These are phyloP conservation scores for Solanum ahanhuiri DNA, from an alignment of 257 asterid species.

Conservation along the genomic window DNA sequence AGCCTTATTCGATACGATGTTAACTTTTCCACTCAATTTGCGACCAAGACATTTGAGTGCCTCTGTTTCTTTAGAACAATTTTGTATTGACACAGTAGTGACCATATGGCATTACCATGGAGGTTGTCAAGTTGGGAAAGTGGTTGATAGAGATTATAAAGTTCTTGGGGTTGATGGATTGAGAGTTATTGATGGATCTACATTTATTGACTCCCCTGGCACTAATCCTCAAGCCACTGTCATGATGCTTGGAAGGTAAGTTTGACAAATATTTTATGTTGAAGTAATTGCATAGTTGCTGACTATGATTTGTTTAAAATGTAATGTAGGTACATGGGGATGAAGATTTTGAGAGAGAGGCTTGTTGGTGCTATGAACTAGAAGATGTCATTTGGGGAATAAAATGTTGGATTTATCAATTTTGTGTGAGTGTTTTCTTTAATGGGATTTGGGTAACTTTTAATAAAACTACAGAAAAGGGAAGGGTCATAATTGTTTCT, in stretches of 20 bases:
- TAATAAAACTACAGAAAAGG: no score
- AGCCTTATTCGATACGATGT: conserved; percentile 21
- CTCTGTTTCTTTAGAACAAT: conserved; percentile 43
- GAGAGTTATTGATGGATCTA: conserved; percentile 77
- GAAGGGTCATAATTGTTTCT: no score
- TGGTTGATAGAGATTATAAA: conserved; percentile 48
- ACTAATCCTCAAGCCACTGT: conserved; percentile 93
- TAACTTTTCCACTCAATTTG: conserved; percentile 34
- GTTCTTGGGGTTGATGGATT: conserved; percentile 56
- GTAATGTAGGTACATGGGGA: conserved; percentile 66
- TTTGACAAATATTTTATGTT: not conserved
- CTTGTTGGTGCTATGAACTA: conserved; percentile 6
- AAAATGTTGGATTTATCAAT: not conserved
- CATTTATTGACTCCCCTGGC: conserved; percentile 52
- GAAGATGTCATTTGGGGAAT: not conserved
- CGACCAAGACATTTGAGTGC: conserved; percentile 29
- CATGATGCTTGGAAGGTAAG: conserved; percentile 92
- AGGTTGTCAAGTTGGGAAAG: conserved; percentile 64
- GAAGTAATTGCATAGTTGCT: not conserved
- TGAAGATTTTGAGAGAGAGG: conserved; percentile 38
- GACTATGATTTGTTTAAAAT: not conserved
- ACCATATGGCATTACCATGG: conserved; percentile 94
- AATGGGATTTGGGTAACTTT: no score
- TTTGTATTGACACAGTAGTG: conserved; percentile 58
- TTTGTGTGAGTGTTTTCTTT: not conserved